phyloP scores from a whole-genome alignment of 805 yeast genomes.

The Lipomyces mesembrius region DNA sequence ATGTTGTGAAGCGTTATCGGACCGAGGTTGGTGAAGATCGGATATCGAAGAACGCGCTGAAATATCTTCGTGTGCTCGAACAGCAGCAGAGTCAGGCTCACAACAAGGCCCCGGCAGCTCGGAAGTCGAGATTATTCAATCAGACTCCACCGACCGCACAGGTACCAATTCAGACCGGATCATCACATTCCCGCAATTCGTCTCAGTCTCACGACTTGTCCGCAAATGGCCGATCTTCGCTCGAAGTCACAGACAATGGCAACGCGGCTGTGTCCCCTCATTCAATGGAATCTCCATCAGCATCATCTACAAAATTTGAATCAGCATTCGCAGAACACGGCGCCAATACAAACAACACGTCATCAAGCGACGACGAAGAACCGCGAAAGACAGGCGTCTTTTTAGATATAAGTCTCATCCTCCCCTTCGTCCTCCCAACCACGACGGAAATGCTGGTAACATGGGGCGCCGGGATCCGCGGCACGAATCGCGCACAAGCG shows the following conservation, averaged over 20 bases:
- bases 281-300: not conserved
- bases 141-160: conserved; percentile 27
- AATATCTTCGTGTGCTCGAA: conserved; percentile 49
- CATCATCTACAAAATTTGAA: conserved; percentile 2
- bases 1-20: conserved; percentile 73
- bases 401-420: conserved; percentile 45
- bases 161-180: conserved; percentile 1
- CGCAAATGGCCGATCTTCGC: not conserved
- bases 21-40: conserved; percentile 82
- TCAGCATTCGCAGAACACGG: not conserved
- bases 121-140: conserved; percentile 22
- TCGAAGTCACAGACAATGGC: not conserved
- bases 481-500: conserved; percentile 58
- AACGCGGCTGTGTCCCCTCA: not conserved
- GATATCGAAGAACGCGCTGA: conserved; percentile 58
- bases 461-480: conserved; percentile 79
- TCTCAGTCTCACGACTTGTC: conserved; percentile 8
- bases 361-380: conserved; percentile 22
- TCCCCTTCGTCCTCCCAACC: conserved; percentile 71
- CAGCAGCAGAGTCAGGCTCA: conserved; percentile 23
- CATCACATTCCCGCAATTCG: conserved; percentile 16
- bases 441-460: conserved; percentile 68
- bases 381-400: conserved; percentile 35
- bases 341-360: not conserved
- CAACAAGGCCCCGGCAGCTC: conserved; percentile 17